These are phyloP conservation scores for Basidiobolus meristosporus DNA, from an alignment of 371 early-diverging fungal genomes.

Conservation along the genomic window DNA sequence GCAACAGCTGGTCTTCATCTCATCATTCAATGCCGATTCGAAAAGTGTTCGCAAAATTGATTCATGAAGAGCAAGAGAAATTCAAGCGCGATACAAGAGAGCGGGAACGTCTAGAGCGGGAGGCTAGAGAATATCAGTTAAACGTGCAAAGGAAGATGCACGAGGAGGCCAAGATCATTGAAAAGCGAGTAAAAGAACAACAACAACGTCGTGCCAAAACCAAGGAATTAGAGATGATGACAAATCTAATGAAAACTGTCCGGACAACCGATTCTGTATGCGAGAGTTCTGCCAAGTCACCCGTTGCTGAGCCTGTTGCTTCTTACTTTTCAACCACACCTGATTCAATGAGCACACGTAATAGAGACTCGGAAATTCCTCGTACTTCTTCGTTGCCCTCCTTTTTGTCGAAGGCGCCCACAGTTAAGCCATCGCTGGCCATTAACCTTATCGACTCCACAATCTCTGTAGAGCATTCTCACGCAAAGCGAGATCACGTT, in stretches of 20 bases:
- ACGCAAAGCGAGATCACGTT: constrained; percentile 53
- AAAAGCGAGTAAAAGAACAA: constrained; percentile 36
- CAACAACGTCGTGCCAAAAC: constrained; percentile 30
- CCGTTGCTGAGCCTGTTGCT: too few relatives aligned
- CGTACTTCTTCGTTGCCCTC: too few relatives aligned
- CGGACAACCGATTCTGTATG: constrained; percentile 6
- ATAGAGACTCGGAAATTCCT: too few relatives aligned
- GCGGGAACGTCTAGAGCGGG: constrained; percentile 42
- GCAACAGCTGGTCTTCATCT: too few relatives aligned
- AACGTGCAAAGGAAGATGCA: constrained; percentile 44
- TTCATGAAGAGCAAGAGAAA: constrained; percentile 44
- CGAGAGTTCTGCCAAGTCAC: too few relatives aligned
- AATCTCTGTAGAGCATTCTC: constrained; percentile 42
- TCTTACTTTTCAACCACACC: too few relatives aligned
- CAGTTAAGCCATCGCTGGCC: constrained; percentile 50
- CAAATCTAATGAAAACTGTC: constrained; percentile 22
- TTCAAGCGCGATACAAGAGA: constrained; percentile 47
- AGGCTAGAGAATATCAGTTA: constrained; percentile 38
- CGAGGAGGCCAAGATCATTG: constrained; percentile 40
- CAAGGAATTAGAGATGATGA: constrained; percentile 16
- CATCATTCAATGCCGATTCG: constrained; percentile 1
- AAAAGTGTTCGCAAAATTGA: constrained; percentile 23
- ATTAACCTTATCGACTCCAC: constrained; percentile 57
- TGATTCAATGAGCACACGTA: too few relatives aligned
- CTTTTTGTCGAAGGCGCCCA: too few relatives aligned